phyloP scores from a whole-genome alignment of 768 basidiomycete species.

The Russula abietina region DNA sequence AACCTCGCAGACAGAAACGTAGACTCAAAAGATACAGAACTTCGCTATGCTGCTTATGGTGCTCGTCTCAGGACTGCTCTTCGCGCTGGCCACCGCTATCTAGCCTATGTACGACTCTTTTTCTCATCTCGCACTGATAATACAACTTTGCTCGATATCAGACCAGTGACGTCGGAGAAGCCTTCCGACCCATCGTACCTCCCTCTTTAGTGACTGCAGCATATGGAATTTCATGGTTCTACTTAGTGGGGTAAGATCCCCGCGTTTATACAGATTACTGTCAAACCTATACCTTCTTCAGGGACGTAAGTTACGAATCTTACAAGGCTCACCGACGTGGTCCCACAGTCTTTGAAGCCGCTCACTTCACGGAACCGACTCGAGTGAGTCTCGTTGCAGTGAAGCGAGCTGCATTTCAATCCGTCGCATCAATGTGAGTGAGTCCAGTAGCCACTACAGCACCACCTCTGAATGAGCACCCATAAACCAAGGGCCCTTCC shows the following conservation, averaged over 20 bases:
- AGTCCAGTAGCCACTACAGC: conserved; percentile 27
- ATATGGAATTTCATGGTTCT: conserved; percentile 79
- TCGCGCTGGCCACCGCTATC: conserved; percentile 60
- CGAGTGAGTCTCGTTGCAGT: conserved; percentile 64
- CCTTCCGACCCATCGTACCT: conserved; percentile 72
- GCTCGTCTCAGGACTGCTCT: conserved; percentile 73
- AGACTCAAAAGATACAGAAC: conserved; percentile 59
- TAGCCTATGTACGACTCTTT: conserved; percentile 59
- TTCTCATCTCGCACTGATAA: conserved; percentile 11
- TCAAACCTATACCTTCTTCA: conserved; percentile 23
- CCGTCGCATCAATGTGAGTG: conserved; percentile 76
- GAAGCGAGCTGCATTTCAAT: conserved; percentile 75
- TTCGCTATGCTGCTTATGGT: conserved; percentile 72
- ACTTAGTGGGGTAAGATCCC: conserved; percentile 53
- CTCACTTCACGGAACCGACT: conserved; percentile 62
- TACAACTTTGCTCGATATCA: conserved; percentile 29
- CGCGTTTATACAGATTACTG: background rate
- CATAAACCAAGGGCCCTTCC: conserved; percentile 58
- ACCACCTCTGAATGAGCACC: background rate
- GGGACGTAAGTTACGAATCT: conserved; percentile 74
- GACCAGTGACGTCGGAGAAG: conserved; percentile 81
- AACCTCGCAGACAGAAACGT: conserved; percentile 57
- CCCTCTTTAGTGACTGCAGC: conserved; percentile 68
- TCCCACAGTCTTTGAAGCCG: conserved; percentile 60
- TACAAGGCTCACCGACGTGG: conserved; percentile 70